Evolutionary conservation across 805 yeast species (phyloP), one percentile per base, ranked within the genome.

Genomic region (Myxozyma nipponensis): DNA sequence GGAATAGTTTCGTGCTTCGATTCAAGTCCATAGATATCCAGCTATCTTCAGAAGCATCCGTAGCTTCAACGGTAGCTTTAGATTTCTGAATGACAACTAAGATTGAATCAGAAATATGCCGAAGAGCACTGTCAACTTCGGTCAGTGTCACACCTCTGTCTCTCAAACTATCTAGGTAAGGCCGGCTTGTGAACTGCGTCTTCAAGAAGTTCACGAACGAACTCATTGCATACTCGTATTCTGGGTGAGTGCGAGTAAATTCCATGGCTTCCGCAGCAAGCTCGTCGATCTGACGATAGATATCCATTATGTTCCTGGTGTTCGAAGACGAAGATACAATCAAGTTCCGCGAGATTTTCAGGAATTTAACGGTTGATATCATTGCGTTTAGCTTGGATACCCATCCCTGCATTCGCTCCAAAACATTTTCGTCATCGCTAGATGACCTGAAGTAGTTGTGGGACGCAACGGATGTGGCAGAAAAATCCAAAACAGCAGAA

Each of bases 41-140:
- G n/a, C 73, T 71, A 23, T 76, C 81, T 1, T 75, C 83, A 19
- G 32, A 9, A 13, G 32, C 13, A 70, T 77, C 1, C 66, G 56
- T 2, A 78, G 59, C 1, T 58, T 45, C 2, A 56, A 65, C 3
- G 61, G 66, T 24, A 23, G 17, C 42, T 15, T 39, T 34, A 41
- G 5, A 26, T 53, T 78, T 77, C 66, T 90, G 97, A 58, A 85
- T 76, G 0, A 83, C 75, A 26, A 90, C 72, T 47, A 89, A 67
- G 18, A 87, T 74, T 2, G 83, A 74, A 17, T 77, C 77, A 3
- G 82, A 72, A 2, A 85, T 61, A 19, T 74, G 70, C 47, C 83
- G 72, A 51, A 83, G 71, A 1, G 69, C 59, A 1, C 48, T 42
- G 56, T 84, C 88, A 3, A 59, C 26, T 15, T 49, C 56, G 13